These are phyloP conservation scores for Agrocybe pediades DNA, from an alignment of 768 basidiomycete genomes.

Conservation along the genomic window DNA sequence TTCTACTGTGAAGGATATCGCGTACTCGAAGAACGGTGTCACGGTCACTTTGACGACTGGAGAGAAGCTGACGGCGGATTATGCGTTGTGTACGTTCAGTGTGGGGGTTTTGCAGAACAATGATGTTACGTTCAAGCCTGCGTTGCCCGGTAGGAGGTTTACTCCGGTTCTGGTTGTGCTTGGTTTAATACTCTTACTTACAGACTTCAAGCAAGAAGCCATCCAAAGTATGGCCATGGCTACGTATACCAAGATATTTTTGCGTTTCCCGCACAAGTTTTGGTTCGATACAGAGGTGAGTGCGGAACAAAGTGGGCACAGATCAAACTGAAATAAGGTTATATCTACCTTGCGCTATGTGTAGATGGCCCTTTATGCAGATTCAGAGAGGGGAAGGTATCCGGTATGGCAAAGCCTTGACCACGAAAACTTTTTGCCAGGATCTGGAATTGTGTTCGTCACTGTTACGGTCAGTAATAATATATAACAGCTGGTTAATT, in stretches of 20 bases:
- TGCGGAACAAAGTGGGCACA: background rate
- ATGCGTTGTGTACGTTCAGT: slow-evolving; percentile 70
- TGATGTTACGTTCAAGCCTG: slow-evolving; percentile 58
- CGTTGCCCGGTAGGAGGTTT: slow-evolving; percentile 40
- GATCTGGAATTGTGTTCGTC: slow-evolving; percentile 57
- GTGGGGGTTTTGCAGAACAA: slow-evolving; percentile 68
- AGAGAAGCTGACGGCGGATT: slow-evolving; percentile 46
- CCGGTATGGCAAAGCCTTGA: slow-evolving; percentile 72
- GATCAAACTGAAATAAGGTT: background rate
- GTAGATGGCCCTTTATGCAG: slow-evolving; percentile 60
- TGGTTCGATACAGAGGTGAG: slow-evolving; percentile 46
- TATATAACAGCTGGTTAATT: background rate
- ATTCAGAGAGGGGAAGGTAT: slow-evolving; percentile 58
- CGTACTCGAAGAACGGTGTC: slow-evolving; percentile 46
- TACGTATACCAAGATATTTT: slow-evolving; percentile 70
- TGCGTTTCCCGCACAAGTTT: slow-evolving; percentile 63
- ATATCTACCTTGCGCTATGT: background rate
- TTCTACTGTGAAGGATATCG: slow-evolving; percentile 48
- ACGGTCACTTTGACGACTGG: slow-evolving; percentile 49
- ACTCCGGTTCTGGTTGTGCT: background rate
- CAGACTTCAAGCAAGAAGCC: slow-evolving; percentile 61
- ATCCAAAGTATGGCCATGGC: slow-evolving; percentile 66
- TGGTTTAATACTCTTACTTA: background rate
- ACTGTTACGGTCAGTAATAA: slow-evolving; percentile 43
- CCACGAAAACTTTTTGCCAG: slow-evolving; percentile 56